Evolutionary conservation across 2,329 filamentous ascomycete genomes (phyloP).

Genomic region (Beauveria brongniartii): DNA sequence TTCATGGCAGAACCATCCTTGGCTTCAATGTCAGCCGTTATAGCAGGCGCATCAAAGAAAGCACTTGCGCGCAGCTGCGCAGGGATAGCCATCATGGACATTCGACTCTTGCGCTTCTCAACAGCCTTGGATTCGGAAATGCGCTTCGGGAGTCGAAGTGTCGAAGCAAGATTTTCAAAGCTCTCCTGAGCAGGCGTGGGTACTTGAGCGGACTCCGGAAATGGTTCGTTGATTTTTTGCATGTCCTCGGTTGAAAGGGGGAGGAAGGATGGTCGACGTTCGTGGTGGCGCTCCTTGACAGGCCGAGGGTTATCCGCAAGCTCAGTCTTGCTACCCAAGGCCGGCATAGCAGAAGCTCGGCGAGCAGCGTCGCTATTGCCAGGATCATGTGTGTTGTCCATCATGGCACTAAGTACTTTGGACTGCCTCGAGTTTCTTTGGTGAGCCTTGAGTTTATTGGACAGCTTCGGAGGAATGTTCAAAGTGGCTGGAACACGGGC

Average conservation of each 20-base stretch:
- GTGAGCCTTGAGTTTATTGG: slow-evolving; percentile 57
- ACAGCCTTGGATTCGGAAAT: slow-evolving; percentile 22
- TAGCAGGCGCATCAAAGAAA: slow-evolving; percentile 70
- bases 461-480: slow-evolving; percentile 82
- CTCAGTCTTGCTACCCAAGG: slow-evolving; percentile 14
- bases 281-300: slow-evolving; percentile 35
- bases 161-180: slow-evolving; percentile 12
- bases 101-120: slow-evolving; percentile 26
- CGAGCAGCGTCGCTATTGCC: slow-evolving; percentile 8
- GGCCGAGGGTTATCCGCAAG: slow-evolving; percentile 23
- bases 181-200: slow-evolving; percentile 2
- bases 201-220: not conserved
- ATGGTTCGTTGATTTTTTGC: not conserved
- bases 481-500: slow-evolving; percentile 90
- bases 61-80: slow-evolving; percentile 83
- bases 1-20: slow-evolving; percentile 77
- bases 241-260: slow-evolving; percentile 7
- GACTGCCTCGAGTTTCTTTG: slow-evolving; percentile 64
- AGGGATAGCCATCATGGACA: slow-evolving; percentile 44
- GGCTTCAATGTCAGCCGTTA: slow-evolving; percentile 44
- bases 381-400: slow-evolving; percentile 18
- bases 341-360: slow-evolving; percentile 18
- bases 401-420: slow-evolving; percentile 59
- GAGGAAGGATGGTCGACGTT: slow-evolving; percentile 11
- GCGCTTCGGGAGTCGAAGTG: slow-evolving; percentile 26